Percentiles rank a stretch among this genome's conserved stretches.
Evolutionary conservation across 2,329 filamentous ascomycete genomes (phyloP).

Genomic region (Berkeleyomyces basicola): DNA sequence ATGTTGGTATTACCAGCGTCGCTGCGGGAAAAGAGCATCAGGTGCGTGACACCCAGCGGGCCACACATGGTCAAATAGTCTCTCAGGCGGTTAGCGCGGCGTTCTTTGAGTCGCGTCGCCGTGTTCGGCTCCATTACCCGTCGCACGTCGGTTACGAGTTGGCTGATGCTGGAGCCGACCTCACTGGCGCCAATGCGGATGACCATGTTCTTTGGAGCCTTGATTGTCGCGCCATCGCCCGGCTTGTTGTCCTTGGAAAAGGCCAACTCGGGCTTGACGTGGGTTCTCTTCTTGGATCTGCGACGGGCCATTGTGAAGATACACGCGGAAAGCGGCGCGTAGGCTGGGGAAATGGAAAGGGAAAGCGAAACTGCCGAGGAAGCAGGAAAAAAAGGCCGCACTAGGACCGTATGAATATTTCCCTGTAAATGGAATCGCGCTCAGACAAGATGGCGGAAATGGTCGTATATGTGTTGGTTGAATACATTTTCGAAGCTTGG

Average conservation of each 20-base stretch:
- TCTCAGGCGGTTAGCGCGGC: constrained; percentile 69
- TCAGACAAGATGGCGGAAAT: too few species aligned
- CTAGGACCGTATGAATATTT: too few species aligned
- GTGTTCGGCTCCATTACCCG: constrained; percentile 93
- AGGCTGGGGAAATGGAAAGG: background rate
- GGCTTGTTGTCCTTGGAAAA: constrained; percentile 35
- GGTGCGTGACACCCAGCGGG: constrained; percentile 78
- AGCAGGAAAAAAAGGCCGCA: background rate
- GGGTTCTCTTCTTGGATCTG: constrained; percentile 78
- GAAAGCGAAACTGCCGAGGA: background rate
- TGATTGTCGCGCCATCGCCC: constrained; percentile 44
- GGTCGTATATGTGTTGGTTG: background rate
- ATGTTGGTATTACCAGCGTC: constrained; percentile 83
- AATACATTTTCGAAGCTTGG: background rate
- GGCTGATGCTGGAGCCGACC: constrained; percentile 78
- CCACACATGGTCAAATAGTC: constrained; percentile 96
- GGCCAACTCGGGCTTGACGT: constrained; percentile 49
- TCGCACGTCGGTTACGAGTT: constrained; percentile 81
- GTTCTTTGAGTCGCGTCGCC: constrained; percentile 73
- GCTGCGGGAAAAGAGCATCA: constrained; percentile 84
- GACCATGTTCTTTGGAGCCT: constrained; percentile 89
- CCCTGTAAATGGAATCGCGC: too few species aligned
- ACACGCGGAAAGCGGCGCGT: background rate
- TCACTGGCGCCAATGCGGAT: constrained; percentile 91
- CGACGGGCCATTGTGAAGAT: constrained; percentile 51